Evolutionary conservation across 345 rosid species (phyloP).

Genomic region (Dipteronia dyeriana): DNA sequence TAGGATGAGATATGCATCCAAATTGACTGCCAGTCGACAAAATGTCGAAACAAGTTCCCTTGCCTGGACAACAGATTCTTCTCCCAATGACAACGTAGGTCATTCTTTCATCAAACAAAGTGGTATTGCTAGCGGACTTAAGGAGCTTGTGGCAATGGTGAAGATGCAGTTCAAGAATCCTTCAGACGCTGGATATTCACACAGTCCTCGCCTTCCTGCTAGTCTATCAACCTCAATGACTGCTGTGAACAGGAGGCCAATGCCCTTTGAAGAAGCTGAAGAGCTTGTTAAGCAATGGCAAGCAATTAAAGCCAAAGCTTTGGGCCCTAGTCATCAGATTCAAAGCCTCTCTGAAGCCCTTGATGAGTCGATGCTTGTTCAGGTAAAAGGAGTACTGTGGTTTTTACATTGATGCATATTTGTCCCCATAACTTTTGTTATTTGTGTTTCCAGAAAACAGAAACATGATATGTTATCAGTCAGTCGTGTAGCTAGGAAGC

Average conservation of each 20-base stretch:
- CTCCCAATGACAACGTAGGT: constrained; percentile 25
- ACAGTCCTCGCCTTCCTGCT: constrained; percentile 44
- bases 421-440: neutral
- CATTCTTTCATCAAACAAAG: constrained; percentile 32
- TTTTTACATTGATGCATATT: neutral
- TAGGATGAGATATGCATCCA: constrained; percentile 38
- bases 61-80: constrained; percentile 40
- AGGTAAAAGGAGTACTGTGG: constrained; percentile 47
- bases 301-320: constrained; percentile 84
- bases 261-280: constrained; percentile 91
- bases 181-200: constrained; percentile 33
- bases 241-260: constrained; percentile 48
- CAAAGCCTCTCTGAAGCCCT: constrained; percentile 69
- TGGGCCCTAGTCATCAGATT: constrained; percentile 74
- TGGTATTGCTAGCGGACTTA: constrained; percentile 45
- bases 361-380: constrained; percentile 87
- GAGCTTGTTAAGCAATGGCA: constrained; percentile 91
- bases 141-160: constrained; percentile 47
- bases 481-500: neutral
- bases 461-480: neutral
- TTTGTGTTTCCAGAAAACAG: neutral
- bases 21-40: constrained; percentile 33
- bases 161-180: constrained; percentile 43
- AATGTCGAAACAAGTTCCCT: constrained; percentile 41
- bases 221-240: constrained; percentile 43